phyloP scores from a whole-genome alignment of 331 rosid genomes.

The Telfairia occidentalis region DNA sequence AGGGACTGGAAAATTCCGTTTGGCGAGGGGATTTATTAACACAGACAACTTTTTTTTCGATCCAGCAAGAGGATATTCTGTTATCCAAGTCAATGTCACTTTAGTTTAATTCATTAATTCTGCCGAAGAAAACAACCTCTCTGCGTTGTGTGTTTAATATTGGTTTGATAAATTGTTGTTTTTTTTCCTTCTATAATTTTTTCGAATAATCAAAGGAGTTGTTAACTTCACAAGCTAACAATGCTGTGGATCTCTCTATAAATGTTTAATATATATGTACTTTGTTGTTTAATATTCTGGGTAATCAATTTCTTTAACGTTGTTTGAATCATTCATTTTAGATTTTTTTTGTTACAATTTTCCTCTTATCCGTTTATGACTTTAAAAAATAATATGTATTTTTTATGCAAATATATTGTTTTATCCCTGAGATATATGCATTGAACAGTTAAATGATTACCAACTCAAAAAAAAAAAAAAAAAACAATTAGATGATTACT shows the following conservation, averaged over 20 bases:
- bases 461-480: too few species aligned
- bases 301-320: background rate
- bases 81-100: background rate
- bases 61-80: background rate
- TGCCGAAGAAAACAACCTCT: background rate
- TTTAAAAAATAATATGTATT: too few species aligned
- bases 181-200: background rate
- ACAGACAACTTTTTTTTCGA: background rate
- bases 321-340: too few species aligned
- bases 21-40: background rate
- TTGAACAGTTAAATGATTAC: too few species aligned
- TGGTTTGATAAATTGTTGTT: background rate
- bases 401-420: too few species aligned
- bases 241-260: background rate
- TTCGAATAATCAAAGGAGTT: background rate
- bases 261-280: too few species aligned
- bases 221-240: background rate
- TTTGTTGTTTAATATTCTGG: too few species aligned
- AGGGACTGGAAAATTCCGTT: conserved; percentile 1
- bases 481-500: too few species aligned
- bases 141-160: background rate
- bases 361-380: background rate
- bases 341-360: background rate
- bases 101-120: conserved; percentile 6
- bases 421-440: too few species aligned